Evolutionary conservation across 78 protist species (phyloP).

Genomic region (Planoprotostelium fungivorum): DNA sequence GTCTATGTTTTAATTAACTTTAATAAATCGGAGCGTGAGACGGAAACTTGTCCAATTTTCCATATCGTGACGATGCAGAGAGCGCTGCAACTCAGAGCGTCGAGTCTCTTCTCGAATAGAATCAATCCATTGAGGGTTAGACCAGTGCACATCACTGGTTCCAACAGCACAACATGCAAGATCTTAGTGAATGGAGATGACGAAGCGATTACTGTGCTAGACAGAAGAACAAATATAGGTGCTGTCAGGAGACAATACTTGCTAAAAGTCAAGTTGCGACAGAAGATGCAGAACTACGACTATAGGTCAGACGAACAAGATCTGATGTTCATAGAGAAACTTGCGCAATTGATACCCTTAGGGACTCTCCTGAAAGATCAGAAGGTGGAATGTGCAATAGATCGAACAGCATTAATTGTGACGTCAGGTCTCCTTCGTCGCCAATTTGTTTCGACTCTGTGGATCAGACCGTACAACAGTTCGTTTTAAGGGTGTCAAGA

Average conservation of each 20-base stretch:
- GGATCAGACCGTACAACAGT: not conserved
- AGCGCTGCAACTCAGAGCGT: no score
- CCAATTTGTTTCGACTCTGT: not conserved
- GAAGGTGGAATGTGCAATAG: not conserved
- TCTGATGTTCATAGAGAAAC: not conserved
- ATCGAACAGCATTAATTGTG: not conserved
- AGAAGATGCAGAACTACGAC: not conserved
- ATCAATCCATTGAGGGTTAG: no score
- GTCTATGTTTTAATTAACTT: no score
- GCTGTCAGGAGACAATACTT: not conserved
- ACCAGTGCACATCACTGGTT: no score
- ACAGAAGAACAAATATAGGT: not conserved
- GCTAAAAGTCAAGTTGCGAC: not conserved
- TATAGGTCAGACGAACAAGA: not conserved
- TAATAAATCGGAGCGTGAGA: no score
- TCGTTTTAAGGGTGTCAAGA: not conserved
- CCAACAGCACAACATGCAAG: not conserved
- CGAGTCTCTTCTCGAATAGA: no score
- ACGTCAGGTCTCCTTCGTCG: not conserved
- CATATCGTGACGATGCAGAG: no score
- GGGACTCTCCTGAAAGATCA: not conserved
- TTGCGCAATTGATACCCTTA: not conserved
- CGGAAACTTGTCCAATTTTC: no score
- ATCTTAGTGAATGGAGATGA: not conserved
- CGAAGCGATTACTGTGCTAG: not conserved